phyloP scores from a whole-genome alignment of 2,329 filamentous ascomycete genomes.

The Lasiodiplodia theobromae region DNA sequence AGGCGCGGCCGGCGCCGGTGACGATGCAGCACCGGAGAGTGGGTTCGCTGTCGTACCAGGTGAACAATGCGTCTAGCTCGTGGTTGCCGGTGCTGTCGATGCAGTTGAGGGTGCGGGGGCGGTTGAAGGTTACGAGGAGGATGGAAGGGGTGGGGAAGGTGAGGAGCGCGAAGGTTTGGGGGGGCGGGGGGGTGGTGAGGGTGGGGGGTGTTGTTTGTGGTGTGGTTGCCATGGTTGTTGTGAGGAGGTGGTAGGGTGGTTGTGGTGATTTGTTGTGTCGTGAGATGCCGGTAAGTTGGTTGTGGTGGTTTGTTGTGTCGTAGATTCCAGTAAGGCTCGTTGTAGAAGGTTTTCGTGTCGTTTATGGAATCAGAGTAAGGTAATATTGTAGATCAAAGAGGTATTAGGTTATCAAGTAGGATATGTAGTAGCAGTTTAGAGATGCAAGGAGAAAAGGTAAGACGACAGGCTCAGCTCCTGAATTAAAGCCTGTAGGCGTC shows the following conservation, averaged over 20 bases:
- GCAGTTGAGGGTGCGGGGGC: constrained; percentile 31
- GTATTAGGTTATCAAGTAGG: neutral
- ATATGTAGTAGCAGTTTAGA: neutral
- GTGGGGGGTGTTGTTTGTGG: constrained; percentile 32
- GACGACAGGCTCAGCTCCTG: neutral
- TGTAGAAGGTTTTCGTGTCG: neutral
- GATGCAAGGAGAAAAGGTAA: neutral
- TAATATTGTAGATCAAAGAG: neutral
- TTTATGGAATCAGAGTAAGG: neutral
- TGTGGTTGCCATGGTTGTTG: neutral
- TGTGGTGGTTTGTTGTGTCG: no score
- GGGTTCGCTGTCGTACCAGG: constrained; percentile 29
- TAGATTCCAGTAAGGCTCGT: no score
- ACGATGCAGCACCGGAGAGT: constrained; percentile 31
- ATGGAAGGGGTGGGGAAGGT: constrained; percentile 24
- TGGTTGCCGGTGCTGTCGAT: constrained; percentile 27
- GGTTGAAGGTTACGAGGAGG: constrained; percentile 32
- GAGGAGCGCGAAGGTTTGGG: constrained; percentile 40
- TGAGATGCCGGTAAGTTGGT: neutral
- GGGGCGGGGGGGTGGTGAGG: constrained; percentile 37
- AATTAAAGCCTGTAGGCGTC: neutral
- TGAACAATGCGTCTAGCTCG: constrained; percentile 32
- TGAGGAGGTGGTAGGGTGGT: neutral
- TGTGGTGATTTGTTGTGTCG: neutral
- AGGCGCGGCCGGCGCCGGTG: constrained; percentile 33